Percentiles rank a stretch among this genome's conserved stretches.
These are phyloP conservation scores for Balakata baccata DNA, from an alignment of 345 rosid genomes.

Conservation along the genomic window DNA sequence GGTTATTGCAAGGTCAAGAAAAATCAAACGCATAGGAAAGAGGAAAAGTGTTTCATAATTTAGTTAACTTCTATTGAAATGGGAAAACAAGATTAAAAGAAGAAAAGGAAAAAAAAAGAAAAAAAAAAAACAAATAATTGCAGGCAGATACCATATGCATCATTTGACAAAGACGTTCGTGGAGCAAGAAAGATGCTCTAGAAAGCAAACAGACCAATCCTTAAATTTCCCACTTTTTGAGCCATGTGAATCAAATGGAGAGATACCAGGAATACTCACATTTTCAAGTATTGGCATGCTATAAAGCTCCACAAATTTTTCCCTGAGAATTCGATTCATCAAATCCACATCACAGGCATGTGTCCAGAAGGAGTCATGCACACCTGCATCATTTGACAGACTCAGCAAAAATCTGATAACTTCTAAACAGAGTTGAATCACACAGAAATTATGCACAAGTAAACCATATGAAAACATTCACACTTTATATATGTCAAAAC, in stretches of 20 bases:
- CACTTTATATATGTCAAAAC: neutral
- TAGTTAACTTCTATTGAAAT: neutral
- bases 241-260: neutral
- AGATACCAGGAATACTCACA: constrained; percentile 49
- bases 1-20: constrained; percentile 15
- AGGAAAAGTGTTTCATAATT: neutral
- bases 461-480: neutral
- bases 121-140: neutral
- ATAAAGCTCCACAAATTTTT: constrained; percentile 91
- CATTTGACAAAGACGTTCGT: neutral
- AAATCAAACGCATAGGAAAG: neutral
- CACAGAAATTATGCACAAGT: neutral
- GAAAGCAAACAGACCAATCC: no score
- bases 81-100: no score
- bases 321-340: constrained; percentile 85
- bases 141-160: neutral
- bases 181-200: neutral
- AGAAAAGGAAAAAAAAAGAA: neutral
- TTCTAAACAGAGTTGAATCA: neutral
- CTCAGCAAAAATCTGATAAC: neutral
- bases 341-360: constrained; percentile 91
- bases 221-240: neutral
- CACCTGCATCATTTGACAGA: constrained; percentile 50
- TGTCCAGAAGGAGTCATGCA: constrained; percentile 99
- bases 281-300: constrained; percentile 78